These are phyloP conservation scores for Pulchroboletus neoregius DNA, from an alignment of 1,284 basidiomycete species.

Conservation along the genomic window DNA sequence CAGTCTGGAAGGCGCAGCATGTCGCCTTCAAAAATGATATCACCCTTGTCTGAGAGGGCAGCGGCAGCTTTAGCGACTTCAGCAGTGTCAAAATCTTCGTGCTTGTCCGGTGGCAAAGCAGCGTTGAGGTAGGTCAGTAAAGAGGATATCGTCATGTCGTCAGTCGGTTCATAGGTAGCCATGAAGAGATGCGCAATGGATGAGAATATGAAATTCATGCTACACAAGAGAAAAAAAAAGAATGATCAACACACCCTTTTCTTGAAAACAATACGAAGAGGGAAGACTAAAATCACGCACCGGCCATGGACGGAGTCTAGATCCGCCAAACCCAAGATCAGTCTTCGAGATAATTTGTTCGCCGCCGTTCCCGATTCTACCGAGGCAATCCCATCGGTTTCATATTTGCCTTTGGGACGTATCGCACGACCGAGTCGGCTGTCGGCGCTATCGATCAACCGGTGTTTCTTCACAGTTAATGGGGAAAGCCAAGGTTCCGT, in stretches of 20 bases:
- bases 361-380: constrained; percentile 16
- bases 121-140: constrained; percentile 68
- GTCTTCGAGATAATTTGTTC: constrained; percentile 31
- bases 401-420: constrained; percentile 27
- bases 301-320: constrained; percentile 53
- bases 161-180: constrained; percentile 58
- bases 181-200: constrained; percentile 59
- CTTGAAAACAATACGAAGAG: background rate
- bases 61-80: constrained; percentile 62
- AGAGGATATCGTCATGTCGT: constrained; percentile 63
- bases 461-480: constrained; percentile 25
- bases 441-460: constrained; percentile 18
- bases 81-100: constrained; percentile 72
- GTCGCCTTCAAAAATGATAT: constrained; percentile 57
- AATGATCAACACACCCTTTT: constrained; percentile 9
- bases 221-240: constrained; percentile 23
- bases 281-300: constrained; percentile 37
- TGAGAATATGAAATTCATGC: constrained; percentile 53
- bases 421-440: constrained; percentile 24
- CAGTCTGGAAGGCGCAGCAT: constrained; percentile 41
- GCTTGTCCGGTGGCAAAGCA: constrained; percentile 68
- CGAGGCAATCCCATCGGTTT: constrained; percentile 19
- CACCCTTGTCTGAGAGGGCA: constrained; percentile 49
- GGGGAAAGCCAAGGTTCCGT: constrained; percentile 22
- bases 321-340: constrained; percentile 47